A percentile compares a stretch with the other conserved stretches of the same genome.
phyloP scores from a whole-genome alignment of 1,284 basidiomycete genomes.

The Tilletia caries region DNA sequence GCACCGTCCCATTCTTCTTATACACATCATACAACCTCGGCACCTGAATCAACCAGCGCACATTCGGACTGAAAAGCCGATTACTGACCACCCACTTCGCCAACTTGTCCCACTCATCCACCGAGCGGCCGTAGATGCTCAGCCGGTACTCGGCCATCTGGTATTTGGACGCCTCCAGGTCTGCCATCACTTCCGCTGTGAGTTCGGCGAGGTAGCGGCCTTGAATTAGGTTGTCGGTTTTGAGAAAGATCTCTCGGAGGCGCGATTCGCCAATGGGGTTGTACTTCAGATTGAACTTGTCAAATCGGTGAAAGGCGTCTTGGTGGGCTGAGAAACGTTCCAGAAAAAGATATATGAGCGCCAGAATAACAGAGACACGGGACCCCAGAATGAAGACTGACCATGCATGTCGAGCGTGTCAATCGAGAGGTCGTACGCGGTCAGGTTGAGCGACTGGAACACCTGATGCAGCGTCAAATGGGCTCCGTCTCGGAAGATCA shows the following conservation, averaged over 20 bases:
- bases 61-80: slow-evolving; percentile 91
- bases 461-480: slow-evolving; percentile 88
- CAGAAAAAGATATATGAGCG: no score
- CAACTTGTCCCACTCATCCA: slow-evolving; percentile 93
- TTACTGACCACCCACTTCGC: slow-evolving; percentile 94
- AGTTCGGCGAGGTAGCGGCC: slow-evolving; percentile 93
- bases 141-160: slow-evolving; percentile 87
- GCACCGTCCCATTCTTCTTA: slow-evolving; percentile 79
- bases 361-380: no score
- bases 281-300: slow-evolving; percentile 64
- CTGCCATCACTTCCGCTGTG: slow-evolving; percentile 89
- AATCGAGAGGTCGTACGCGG: slow-evolving; percentile 96
- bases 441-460: slow-evolving; percentile 89
- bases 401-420: slow-evolving; percentile 99
- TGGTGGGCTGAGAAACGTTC: slow-evolving; percentile 64
- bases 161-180: slow-evolving; percentile 97
- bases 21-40: slow-evolving; percentile 95
- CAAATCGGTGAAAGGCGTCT: slow-evolving; percentile 95
- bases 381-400: no score
- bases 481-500: slow-evolving; percentile 88
- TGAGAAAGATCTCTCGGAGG: slow-evolving; percentile 93
- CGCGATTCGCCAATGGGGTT: slow-evolving; percentile 93
- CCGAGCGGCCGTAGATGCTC: slow-evolving; percentile 78
- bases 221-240: slow-evolving; percentile 76
- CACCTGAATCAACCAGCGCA: slow-evolving; percentile 95